Evolutionary conservation across 2,329 filamentous ascomycete species (phyloP).

Genomic region (Aureobasidium uvarum): DNA sequence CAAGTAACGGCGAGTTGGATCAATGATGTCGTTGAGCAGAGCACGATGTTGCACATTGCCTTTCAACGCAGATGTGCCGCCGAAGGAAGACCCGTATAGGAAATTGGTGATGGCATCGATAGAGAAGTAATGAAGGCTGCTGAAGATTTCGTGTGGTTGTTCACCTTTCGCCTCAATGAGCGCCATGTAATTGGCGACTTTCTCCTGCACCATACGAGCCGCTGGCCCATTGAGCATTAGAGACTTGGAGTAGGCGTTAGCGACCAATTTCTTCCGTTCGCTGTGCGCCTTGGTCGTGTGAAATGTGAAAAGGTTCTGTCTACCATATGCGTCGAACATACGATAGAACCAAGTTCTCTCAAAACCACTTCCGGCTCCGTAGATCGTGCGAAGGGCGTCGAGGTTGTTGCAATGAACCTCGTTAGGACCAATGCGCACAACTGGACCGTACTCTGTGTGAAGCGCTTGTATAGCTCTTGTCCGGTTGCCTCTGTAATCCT

Average conservation of each 20-base stretch:
- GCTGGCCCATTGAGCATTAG: constrained; percentile 42
- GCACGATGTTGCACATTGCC: constrained; percentile 42
- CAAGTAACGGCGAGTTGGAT: constrained; percentile 47
- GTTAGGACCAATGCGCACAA: constrained; percentile 50
- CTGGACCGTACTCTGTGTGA: constrained; percentile 49
- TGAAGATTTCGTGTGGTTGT: constrained; percentile 48
- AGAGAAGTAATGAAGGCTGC: constrained; percentile 53
- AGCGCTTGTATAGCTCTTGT: constrained; percentile 46
- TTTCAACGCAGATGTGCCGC: constrained; percentile 46
- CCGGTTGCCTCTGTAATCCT: constrained; percentile 47
- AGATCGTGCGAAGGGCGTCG: constrained; percentile 53
- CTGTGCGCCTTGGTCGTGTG: constrained; percentile 45
- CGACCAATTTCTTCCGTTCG: constrained; percentile 53
- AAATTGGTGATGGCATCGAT: constrained; percentile 55
- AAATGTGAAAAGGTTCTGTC: constrained; percentile 56
- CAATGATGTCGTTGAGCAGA: constrained; percentile 51
- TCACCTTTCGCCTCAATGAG: constrained; percentile 43
- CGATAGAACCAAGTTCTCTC: constrained; percentile 54
- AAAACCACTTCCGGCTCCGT: constrained; percentile 54
- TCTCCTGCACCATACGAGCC: constrained; percentile 42
- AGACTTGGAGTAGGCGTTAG: constrained; percentile 55
- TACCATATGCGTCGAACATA: constrained; percentile 57
- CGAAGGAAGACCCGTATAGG: constrained; percentile 48
- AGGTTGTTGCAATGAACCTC: constrained; percentile 49
- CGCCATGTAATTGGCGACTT: constrained; percentile 44